Base-by-base conservation (phyloP, 2,329 filamentous ascomycete genomes). In the Alternaria sp. region DNA sequence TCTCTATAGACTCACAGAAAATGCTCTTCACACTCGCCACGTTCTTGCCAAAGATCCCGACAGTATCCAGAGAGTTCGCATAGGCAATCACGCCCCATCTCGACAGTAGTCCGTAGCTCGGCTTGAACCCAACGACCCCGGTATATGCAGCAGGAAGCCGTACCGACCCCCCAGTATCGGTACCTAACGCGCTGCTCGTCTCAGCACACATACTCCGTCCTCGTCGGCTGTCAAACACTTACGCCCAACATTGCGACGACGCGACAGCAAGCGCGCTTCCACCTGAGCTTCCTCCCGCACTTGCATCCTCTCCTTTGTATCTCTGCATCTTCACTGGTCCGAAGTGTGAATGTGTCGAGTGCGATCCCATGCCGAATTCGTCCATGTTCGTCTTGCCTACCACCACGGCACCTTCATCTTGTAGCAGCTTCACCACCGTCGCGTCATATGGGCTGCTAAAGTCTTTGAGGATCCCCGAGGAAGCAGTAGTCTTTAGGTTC, bases 341-440 rank as follows among this genome's bases (percentile, higher is more conserved):
- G 71, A 90, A 88, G 58, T 84, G 81, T 1, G 93, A 93, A 72
- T 90, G 82, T 19, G 85, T 86, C 2, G 90, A 91, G 76, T 97
- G 90, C 9, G 93, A 96, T 3, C 93, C 93, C 94, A 97, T 97
- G 26, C 94, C 93, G 77, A 97, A 97, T 77, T 97, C 96, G 81
- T 98, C 96, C 84, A 98, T 89, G 77, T 97, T 97, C 3, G 93
- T 94, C 80, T 97, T 97, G 7, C 91, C 91, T 2, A 89, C 85
- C 2, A 95, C 78, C 6, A 86, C 78, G 6, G 88, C 89, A 45
- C 90, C 91, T 6, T 86, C 85, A 26, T 83, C 77, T 59, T 87
- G 86, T 32, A 97, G 85, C 71, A 90, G 87, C 55, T 85, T 82
- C 32, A 96, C 88, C 17, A 97, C 89, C 9, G 92, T 95, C 17